Percentiles rank a stretch among this genome's conserved stretches.
These are phyloP conservation scores for Melaleuca quinquenervia DNA, from an alignment of 345 rosid genomes.

Conservation along the genomic window DNA sequence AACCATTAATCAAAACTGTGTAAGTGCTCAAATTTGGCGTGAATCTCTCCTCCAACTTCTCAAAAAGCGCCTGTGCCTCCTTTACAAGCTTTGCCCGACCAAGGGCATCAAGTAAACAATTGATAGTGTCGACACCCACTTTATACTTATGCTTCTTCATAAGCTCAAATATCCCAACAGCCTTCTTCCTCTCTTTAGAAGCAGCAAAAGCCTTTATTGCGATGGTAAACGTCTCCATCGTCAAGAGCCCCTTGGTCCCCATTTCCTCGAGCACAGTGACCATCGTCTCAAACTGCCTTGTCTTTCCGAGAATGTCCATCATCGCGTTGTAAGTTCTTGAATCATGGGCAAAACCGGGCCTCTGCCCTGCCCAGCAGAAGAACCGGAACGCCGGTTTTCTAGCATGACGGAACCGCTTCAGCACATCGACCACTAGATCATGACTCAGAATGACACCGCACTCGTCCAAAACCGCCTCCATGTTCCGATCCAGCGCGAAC, in stretches of 20 bases:
- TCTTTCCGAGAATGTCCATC: conserved; percentile 71
- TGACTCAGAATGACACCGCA: conserved; percentile 40
- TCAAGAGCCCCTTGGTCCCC: conserved; percentile 52
- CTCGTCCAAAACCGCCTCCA: conserved; percentile 89
- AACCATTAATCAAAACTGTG: conserved; percentile 67
- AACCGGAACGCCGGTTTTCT: conserved; percentile 82
- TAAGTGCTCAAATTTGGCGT: conserved; percentile 64
- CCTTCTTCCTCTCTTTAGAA: conserved; percentile 87
- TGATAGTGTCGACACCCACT: conserved; percentile 59
- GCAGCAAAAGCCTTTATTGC: conserved; percentile 78
- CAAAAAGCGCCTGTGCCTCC: conserved; percentile 68
- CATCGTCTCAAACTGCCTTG: conserved; percentile 83
- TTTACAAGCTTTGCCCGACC: conserved; percentile 80
- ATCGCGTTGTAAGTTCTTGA: conserved; percentile 66
- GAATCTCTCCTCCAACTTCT: conserved; percentile 62
- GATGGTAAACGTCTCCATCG: conserved; percentile 61
- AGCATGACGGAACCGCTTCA: conserved; percentile 61
- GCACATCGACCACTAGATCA: conserved; percentile 47
- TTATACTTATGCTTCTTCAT: conserved; percentile 75
- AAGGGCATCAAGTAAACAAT: conserved; percentile 67
- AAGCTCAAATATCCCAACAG: conserved; percentile 74
- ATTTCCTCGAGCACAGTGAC: conserved; percentile 79
- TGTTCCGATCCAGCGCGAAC: conserved; percentile 67
- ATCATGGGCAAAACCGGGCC: conserved; percentile 47
- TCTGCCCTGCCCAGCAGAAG: conserved; percentile 75